Base-by-base conservation (phyloP, 2,329 filamentous ascomycete genomes). In the Aschersonia sp. region DNA sequence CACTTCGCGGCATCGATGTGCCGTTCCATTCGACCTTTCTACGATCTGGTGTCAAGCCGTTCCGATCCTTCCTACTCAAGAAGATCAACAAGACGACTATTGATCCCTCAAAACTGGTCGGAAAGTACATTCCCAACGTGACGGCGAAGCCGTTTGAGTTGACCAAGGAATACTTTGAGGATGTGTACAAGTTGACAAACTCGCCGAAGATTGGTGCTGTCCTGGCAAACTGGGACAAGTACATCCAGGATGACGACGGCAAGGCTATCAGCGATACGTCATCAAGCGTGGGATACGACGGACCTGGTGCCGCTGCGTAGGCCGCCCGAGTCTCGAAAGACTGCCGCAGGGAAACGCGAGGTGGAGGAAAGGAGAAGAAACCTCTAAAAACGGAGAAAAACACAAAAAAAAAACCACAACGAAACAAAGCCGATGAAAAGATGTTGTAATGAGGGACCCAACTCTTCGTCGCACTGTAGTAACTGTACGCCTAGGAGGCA, bases 51-150 rank as follows among this genome's bases (percentile, higher is more conserved):
- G 92, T 98, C 67, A 98, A 98, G 76, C 92, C 94, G 44, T 98
- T 98, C 87, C 80, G 92, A 56, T 90, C 83, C 43, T 98, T 98
- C 79, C 68, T 98, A 63, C 83, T 97, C 58, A 98, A 97, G 85
- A 98, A 98, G 79, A 97, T 98, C 72, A 88, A 97, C 77, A 95
- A 94, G 80, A 96, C 89, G 30, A 94, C 86, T 47, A 97, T 98
- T 65, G 92, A 98, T 65, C 92, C 92, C 5, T 85, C 86, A 64
- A 97, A 97, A 76, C 71, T 98, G 60, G 78, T 98, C 56, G 92
- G 92, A 60, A 98, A 98, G 71, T 98, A 98, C 71, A 97, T 98
- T 56, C 92, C 92, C 57, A 98, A 98, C 68, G 94, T 98, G 56
- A 98, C 92, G 48, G 92, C 92, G 50, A 83, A 83, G 68, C 92